Base-by-base conservation (phyloP, 1,284 basidiomycete species). In the Naganishia cerealis region DNA sequence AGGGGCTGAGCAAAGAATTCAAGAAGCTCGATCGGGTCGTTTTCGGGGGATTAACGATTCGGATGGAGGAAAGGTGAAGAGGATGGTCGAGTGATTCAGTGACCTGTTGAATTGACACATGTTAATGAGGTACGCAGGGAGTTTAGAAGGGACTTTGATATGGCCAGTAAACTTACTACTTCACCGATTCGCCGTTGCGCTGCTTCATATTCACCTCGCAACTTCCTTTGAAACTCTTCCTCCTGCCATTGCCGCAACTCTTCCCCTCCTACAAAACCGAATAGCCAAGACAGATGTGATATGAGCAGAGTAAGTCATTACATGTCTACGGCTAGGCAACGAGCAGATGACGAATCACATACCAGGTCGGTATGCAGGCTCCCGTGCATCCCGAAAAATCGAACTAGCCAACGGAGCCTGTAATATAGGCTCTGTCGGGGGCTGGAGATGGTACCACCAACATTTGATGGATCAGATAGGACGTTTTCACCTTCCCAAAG, bases 11-110 rank as follows among this genome's bases (percentile, higher is more conserved):
- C 69, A 98, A 83, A 59, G 85, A 88, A 21, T 83, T 84, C 21
- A 98, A 86, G 82, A 97, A 97, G 0, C 88, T 86, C 36, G 86
- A 81, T 9, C 93, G 87, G 0, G 94, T 94, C 43, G 85, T 75
- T 16, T 76, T 81, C 1, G 82, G 80, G 0, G 91, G 87, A 63
- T 93, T 93, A 67, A 89, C 85, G 24, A 98, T 85, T 68, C 89
- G 89, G 50, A 98, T 88, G 0, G 88, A 84, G 5, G 87, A 85
- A 48, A 94, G 84, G 46, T 85, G 84, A 65, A 90, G 75, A 0
- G 84, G 86, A 0, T 86, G 84, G 5, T 85, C 79, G 59, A 88
- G 79, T 75, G 88, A 91, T 29, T 81, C 81, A 70, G 85, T 84
- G n/a, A 92, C 85, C 90, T 91, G 65, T 2, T 36, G 8, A 6